A percentile compares a stretch with the other conserved stretches of the same genome.
Conservation (phyloP, 192 early-diverging fungal genomes). For the Backusella tuberculispora region DNA sequence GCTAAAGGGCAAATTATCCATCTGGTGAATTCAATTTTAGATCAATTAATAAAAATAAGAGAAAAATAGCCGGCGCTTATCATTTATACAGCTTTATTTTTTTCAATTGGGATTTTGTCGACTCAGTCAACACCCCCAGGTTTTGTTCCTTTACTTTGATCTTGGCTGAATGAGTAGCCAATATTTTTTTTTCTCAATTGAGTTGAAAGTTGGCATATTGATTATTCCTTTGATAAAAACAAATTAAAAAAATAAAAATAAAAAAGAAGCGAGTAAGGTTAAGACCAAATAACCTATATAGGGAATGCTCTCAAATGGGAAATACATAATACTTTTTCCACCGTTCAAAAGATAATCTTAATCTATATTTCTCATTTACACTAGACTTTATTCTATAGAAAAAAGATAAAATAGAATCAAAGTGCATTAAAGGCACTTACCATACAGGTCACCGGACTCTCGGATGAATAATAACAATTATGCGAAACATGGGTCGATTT, state of each 20-base stretch:
- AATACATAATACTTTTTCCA: neutral
- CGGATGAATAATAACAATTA: neutral
- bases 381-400: neutral
- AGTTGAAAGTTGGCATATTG: too few species aligned
- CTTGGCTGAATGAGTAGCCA: too few species aligned
- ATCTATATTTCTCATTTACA: neutral
- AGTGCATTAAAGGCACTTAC: neutral
- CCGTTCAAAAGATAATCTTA: neutral
- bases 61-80: too few species aligned
- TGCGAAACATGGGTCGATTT: constrained; percentile 9
- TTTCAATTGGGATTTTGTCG: too few species aligned
- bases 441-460: neutral
- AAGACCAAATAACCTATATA: neutral
- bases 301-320: neutral
- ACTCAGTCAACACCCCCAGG: too few species aligned
- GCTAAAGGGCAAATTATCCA: too few species aligned
- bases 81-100: too few species aligned
- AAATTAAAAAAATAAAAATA: neutral
- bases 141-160: too few species aligned
- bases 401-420: neutral
- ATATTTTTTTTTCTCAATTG: too few species aligned
- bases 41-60: too few species aligned
- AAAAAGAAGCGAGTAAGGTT: neutral
- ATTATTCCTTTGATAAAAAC: neutral
- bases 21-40: too few species aligned